Base-by-base conservation (phyloP, 306 rosid species). In the Lathyrus aphaca region DNA sequence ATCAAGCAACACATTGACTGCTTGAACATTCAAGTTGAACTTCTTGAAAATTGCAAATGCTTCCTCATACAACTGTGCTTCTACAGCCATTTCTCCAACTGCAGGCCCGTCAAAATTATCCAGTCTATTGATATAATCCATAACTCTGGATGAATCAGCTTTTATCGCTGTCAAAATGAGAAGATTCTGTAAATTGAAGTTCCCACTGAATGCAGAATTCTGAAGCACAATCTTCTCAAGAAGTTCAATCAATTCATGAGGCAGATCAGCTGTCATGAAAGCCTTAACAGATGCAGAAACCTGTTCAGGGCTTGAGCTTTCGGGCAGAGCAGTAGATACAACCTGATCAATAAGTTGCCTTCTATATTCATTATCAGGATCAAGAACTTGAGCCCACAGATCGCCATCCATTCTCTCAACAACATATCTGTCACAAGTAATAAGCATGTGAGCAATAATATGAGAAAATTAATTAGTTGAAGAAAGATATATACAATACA, bases 141-240 rank as follows among this genome's bases (percentile, higher is more conserved):
- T 95, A 43, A 95, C 99, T 85, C 97, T 91, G 50, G 99, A 95
- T 10, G 97, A 95, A 74, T 95, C 99, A 14, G 99, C 99, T 83
- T 95, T 95, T 37, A 95, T 95, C 15, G 99, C 99, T 25, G 99
- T 95, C 85, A 95, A 82, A 62, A 95, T 91, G 30, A 95, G 92
- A 74, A 95, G 90, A 80, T 95, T 95, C 73, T 95, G 99, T 77
- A 95, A 85, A 82, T 95, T 95, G 45, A 89, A 91, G 90, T 95
- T 95, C 62, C 99, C 99, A 77, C 97, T 91, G 75, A 95, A 95
- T 45, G 99, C 99, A 66, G 99, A 95, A 82, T 95, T 95, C 69
- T 95, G 99, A 74, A 95, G 97, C 79, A 95, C 99, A 60, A 95
- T 95, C 93, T 95, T 95, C 77, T 95, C 99, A 65, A 95, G 99